phyloP scores from a whole-genome alignment of 2,329 filamentous ascomycete genomes.

The Claviceps humidiphila region DNA sequence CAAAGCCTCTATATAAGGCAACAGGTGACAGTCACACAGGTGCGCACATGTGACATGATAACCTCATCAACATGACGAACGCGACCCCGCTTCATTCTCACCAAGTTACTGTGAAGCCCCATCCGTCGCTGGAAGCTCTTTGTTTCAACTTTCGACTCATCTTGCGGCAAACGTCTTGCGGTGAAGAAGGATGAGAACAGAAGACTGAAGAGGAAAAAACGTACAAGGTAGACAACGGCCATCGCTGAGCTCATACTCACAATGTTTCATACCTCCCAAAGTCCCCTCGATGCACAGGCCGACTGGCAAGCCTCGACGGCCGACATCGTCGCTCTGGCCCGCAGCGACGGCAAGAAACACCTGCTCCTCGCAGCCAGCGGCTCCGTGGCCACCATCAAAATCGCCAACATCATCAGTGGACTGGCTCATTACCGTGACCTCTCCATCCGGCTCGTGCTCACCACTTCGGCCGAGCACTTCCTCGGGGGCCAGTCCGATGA shows the following conservation, averaged over 20 bases:
- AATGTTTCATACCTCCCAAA: constrained; percentile 1
- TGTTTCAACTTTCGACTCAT: too few species aligned
- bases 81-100: too few species aligned
- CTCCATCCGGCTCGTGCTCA: constrained; percentile 77
- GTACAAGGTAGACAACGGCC: not conserved
- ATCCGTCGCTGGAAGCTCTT: too few species aligned
- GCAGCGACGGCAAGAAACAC: constrained; percentile 27
- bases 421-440: constrained; percentile 41
- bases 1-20: too few species aligned
- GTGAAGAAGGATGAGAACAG: not conserved
- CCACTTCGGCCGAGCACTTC: constrained; percentile 59
- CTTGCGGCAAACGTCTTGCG: not conserved
- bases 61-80: too few species aligned
- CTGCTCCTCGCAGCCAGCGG: constrained; percentile 29
- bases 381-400: constrained; percentile 79
- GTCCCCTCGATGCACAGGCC: not conserved
- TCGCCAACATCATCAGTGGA: constrained; percentile 50
- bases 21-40: too few species aligned
- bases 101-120: too few species aligned
- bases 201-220: not conserved
- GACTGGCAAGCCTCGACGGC: constrained; percentile 13
- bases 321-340: constrained; percentile 18
- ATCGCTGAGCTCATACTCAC: not conserved
- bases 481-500: constrained; percentile 62
- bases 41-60: too few species aligned